Evolutionary conservation across 1,284 basidiomycete genomes (phyloP), one percentile per base, ranked within the genome.

Genomic region (Marasmius tenuissimus): DNA sequence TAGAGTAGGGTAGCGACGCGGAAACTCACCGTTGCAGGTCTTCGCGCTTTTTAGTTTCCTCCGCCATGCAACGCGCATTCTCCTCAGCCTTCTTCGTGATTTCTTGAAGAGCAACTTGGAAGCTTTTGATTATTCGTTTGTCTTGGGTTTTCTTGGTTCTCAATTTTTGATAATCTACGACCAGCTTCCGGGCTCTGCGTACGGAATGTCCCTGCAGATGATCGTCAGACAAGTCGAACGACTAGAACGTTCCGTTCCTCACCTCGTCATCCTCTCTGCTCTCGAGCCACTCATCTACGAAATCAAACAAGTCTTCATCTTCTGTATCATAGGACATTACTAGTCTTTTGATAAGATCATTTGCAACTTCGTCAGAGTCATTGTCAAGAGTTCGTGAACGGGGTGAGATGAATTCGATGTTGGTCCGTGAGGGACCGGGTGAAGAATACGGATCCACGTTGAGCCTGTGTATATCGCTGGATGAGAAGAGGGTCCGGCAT

Each of bases 401-500:
- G 40, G n/a, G 40, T 3, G 16, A 18, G 9, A 5, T n/a, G 16
- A 18, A 8, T 1, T 18, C 45, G 45, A 18, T 14, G 16, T 20
- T 47, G 45, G 11, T 8, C 5, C 20, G 45, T 18, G 45, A 20
- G 14, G 16, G 16, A 5, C 16, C 16, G n/a, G 9, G 45, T 18
- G n/a, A 8, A n/a, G 14, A 5, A 47, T 47, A n/a, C 8, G 69
- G 77, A 70, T 84, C 85, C 65, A 89, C 82, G 71, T 87, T 82
- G 11, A 90, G 73, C 67, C 82, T 86, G 72, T 86, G 87, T 68
- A 84, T 73, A 61, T 82, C 80, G 58, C 82, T 79, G 18, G 76
- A 75, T 42, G 76, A 69, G 72, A 84, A 90, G 0, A 77, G 59
- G 68, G 84, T 86, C 64, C 88, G 83, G 70, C 88, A 90, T 39